Conservation (phyloP, 768 basidiomycete genomes). For the Lentinula sp. region DNA sequence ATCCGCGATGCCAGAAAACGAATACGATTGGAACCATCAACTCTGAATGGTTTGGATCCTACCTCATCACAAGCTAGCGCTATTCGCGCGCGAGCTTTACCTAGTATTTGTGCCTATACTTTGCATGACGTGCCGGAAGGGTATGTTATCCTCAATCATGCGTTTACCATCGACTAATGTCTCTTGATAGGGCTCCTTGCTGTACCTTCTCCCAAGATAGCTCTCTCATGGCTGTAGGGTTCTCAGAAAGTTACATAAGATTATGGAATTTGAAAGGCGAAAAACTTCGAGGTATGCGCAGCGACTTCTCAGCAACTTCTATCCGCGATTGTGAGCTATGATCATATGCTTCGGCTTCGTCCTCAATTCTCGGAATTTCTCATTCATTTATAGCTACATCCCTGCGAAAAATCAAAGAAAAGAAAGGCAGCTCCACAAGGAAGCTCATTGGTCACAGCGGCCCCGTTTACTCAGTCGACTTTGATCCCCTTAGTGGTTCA, state of each 20-base stretch:
- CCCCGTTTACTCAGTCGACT: slow-evolving; percentile 90
- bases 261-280: slow-evolving; percentile 95
- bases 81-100: slow-evolving; percentile 62
- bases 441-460: slow-evolving; percentile 97
- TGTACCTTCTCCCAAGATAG: slow-evolving; percentile 88
- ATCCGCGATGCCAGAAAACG: slow-evolving; percentile 89
- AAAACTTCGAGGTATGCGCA: slow-evolving; percentile 69
- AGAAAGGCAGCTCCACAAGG: slow-evolving; percentile 78
- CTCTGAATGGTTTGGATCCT: slow-evolving; percentile 48
- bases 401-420: slow-evolving; percentile 65
- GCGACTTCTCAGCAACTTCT: slow-evolving; percentile 62
- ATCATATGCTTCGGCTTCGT: background rate
- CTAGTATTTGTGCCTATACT: slow-evolving; percentile 94
- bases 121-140: slow-evolving; percentile 93
- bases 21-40: slow-evolving; percentile 81
- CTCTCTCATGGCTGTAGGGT: slow-evolving; percentile 90
- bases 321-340: slow-evolving; percentile 63
- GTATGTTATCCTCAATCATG: slow-evolving; percentile 38
- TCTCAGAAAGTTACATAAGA: slow-evolving; percentile 91
- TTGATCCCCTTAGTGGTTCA: slow-evolving; percentile 88
- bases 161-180: background rate
- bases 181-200: slow-evolving; percentile 46
- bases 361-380: background rate
- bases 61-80: slow-evolving; percentile 53
- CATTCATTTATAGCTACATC: slow-evolving; percentile 39